phyloP scores from a whole-genome alignment of 768 basidiomycete genomes.

The Termitomyces sp. region DNA sequence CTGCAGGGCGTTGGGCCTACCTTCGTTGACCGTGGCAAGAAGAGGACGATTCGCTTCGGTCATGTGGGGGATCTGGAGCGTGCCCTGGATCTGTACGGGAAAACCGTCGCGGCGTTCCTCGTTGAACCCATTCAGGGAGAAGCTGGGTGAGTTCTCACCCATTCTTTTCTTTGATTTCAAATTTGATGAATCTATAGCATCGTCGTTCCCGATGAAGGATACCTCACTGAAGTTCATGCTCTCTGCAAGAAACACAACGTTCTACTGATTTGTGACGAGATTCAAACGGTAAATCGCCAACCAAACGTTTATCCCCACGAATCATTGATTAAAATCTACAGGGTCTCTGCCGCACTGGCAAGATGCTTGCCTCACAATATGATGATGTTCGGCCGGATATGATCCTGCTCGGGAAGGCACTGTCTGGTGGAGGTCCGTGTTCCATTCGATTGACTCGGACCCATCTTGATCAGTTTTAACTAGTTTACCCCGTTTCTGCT shows the following conservation, averaged over 20 bases:
- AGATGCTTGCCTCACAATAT: constrained; percentile 88
- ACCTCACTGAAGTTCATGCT: constrained; percentile 70
- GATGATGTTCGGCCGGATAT: constrained; percentile 89
- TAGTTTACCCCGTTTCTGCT: constrained; percentile 95
- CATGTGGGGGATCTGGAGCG: constrained; percentile 76
- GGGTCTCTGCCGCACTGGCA: constrained; percentile 92
- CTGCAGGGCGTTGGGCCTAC: constrained; percentile 81
- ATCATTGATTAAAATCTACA: constrained; percentile 21
- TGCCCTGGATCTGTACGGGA: constrained; percentile 77
- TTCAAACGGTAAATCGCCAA: constrained; percentile 75
- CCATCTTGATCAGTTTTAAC: not conserved
- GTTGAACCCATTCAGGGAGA: constrained; percentile 99
- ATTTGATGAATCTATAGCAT: constrained; percentile 49
- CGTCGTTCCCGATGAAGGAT: constrained; percentile 86
- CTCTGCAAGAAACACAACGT: constrained; percentile 93
- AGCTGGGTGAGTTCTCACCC: constrained; percentile 65
- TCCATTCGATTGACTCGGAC: not conserved
- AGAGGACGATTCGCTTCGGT: constrained; percentile 75
- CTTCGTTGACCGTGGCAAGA: constrained; percentile 51
- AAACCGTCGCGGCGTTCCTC: constrained; percentile 87
- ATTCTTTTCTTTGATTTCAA: no score
- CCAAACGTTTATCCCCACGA: not conserved
- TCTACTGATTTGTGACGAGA: constrained; percentile 96
- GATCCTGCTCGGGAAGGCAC: constrained; percentile 90
- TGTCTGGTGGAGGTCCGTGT: constrained; percentile 85